phyloP scores from a whole-genome alignment of 805 yeast species.

The Myxozyma vanderwaltii region DNA sequence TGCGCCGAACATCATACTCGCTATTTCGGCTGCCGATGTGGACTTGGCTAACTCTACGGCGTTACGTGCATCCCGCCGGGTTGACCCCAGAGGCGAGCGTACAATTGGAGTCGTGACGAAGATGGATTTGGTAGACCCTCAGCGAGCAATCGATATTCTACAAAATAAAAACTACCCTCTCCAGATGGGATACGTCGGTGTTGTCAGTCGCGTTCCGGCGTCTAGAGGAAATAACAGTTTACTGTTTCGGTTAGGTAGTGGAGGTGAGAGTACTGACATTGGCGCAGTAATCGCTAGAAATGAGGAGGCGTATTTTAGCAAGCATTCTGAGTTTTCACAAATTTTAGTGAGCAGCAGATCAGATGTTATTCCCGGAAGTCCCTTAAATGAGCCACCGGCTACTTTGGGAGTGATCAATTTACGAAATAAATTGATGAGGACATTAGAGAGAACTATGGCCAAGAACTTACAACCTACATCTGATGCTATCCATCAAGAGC shows the following conservation, averaged over 20 bases:
- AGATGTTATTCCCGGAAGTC: neutral
- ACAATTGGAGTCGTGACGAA: constrained; percentile 97
- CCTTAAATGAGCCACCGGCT: constrained; percentile 16
- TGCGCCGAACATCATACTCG: constrained; percentile 90
- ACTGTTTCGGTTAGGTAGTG: constrained; percentile 18
- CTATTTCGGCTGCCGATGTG: constrained; percentile 97
- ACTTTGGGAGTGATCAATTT: constrained; percentile 74
- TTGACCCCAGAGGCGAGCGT: constrained; percentile 93
- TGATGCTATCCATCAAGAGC: constrained; percentile 78
- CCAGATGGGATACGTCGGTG: constrained; percentile 97
- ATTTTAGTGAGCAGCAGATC: neutral
- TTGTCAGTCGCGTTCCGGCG: constrained; percentile 78
- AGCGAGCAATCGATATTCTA: constrained; percentile 65
- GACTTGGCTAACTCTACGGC: constrained; percentile 97
- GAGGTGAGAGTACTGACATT: constrained; percentile 59
- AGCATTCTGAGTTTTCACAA: constrained; percentile 54
- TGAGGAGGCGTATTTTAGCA: constrained; percentile 65
- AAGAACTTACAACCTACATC: constrained; percentile 85
- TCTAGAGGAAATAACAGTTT: constrained; percentile 13
- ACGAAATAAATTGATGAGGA: constrained; percentile 78
- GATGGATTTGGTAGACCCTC: constrained; percentile 83
- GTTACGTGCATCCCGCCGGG: constrained; percentile 79
- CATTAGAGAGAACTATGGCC: constrained; percentile 90
- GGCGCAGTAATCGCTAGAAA: constrained; percentile 48
- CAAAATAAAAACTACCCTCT: constrained; percentile 84